phyloP scores from a whole-genome alignment of 176 grass and related monocot species.

The Raddia guianensis region DNA sequence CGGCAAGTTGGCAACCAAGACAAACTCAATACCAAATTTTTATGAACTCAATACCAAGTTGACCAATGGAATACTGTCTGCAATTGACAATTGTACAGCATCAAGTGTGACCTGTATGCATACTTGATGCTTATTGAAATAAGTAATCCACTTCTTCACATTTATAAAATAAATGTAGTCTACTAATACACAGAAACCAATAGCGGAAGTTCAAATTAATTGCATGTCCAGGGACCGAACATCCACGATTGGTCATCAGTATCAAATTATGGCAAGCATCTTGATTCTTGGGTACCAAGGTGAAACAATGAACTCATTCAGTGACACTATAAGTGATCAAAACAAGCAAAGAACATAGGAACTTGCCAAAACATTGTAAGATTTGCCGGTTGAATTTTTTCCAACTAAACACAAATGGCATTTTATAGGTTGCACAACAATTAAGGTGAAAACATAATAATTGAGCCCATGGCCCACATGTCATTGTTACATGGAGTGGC shows the following conservation, averaged over 20 bases:
- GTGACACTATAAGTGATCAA: background rate
- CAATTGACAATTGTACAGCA: constrained; percentile 15
- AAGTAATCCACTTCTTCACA: constrained; percentile 2
- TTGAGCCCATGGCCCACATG: too few relatives aligned
- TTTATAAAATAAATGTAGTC: background rate
- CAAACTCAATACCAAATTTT: background rate
- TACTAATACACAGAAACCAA: constrained; percentile 15
- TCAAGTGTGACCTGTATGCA: too few relatives aligned
- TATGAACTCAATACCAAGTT: constrained; percentile 1
- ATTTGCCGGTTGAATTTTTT: background rate
- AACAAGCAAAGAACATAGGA: constrained; percentile 3
- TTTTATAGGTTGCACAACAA: constrained; percentile 5
- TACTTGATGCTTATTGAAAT: too few relatives aligned
- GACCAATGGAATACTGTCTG: constrained; percentile 1
- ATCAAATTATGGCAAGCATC: constrained; percentile 8
- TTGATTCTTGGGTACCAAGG: background rate
- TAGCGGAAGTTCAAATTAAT: background rate
- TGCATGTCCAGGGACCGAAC: background rate
- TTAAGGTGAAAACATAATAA: background rate
- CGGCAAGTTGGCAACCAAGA: background rate
- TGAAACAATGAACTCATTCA: background rate
- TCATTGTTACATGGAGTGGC: too few relatives aligned
- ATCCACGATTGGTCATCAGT: constrained; percentile 5
- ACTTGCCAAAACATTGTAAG: constrained; percentile 2
- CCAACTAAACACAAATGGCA: background rate